These are phyloP conservation scores for Xylaria sp. DNA, from an alignment of 2,329 filamentous ascomycete genomes.

Conservation along the genomic window DNA sequence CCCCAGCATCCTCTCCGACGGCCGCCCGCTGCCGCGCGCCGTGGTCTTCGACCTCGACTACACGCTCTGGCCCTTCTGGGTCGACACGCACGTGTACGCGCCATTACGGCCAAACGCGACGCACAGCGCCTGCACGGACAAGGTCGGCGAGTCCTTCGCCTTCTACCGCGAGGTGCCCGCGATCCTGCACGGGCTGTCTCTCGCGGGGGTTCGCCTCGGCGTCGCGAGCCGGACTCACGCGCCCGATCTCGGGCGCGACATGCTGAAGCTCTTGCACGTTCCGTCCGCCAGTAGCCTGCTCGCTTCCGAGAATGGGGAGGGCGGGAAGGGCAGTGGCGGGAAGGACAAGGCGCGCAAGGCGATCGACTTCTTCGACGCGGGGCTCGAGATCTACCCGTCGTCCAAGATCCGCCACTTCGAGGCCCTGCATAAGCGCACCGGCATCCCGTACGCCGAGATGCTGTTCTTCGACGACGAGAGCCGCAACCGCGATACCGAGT, in stretches of 20 bases:
- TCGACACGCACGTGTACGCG: conserved; percentile 87
- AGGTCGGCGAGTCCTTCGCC: conserved; percentile 71
- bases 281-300: conserved; percentile 51
- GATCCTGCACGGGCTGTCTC: conserved; percentile 70
- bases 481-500: conserved; percentile 84
- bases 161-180: conserved; percentile 78
- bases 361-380: conserved; percentile 69
- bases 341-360: conserved; percentile 57
- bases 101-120: conserved; percentile 68
- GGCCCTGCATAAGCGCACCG: conserved; percentile 75
- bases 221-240: conserved; percentile 85
- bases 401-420: conserved; percentile 90
- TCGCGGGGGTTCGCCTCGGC: conserved; percentile 65
- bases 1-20: conserved; percentile 61
- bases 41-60: conserved; percentile 97
- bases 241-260: conserved; percentile 81
- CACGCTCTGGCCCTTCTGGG: conserved; percentile 99
- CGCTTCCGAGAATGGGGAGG: conserved; percentile 8
- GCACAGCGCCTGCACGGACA: conserved; percentile 61
- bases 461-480: conserved; percentile 96
- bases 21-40: conserved; percentile 80
- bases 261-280: conserved; percentile 79
- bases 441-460: conserved; percentile 83
- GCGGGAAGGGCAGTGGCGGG: conserved; percentile 21
- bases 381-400: conserved; percentile 76